phyloP scores from a whole-genome alignment of 2,329 filamentous ascomycete genomes.

The Akanthomyces muscarius region DNA sequence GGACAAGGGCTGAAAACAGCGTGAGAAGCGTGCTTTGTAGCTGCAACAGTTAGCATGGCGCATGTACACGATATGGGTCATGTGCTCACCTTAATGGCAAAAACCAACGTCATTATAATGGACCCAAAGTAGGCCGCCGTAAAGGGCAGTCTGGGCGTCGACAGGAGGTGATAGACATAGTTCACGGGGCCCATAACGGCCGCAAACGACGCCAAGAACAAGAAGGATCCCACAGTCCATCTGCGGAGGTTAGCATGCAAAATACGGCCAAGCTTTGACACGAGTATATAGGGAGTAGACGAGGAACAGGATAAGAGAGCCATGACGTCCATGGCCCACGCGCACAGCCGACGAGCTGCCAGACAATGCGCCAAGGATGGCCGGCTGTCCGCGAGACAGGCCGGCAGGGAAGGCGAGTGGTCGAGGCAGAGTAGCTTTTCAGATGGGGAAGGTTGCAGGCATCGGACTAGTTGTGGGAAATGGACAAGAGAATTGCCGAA shows the following conservation, averaged over 20 bases:
- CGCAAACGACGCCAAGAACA: constrained; percentile 90
- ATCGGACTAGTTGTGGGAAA: neutral
- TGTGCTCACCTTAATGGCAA: constrained; percentile 79
- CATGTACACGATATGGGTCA: constrained; percentile 4
- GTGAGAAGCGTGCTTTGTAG: constrained; percentile 82
- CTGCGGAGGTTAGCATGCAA: constrained; percentile 45
- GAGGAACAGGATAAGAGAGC: neutral
- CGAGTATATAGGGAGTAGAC: too few relatives aligned
- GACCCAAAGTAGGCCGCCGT: constrained; percentile 93
- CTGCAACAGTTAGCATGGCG: constrained; percentile 41
- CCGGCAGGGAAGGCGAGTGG: constrained; percentile 13
- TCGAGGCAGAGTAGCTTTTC: constrained; percentile 1
- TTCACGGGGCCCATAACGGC: constrained; percentile 87
- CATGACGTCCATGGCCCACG: constrained; percentile 26
- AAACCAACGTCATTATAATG: constrained; percentile 84
- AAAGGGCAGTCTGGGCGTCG: constrained; percentile 81
- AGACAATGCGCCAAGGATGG: neutral
- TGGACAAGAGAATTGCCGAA: constrained; percentile 16
- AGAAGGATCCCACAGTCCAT: constrained; percentile 87
- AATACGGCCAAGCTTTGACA: neutral
- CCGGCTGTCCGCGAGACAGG: neutral
- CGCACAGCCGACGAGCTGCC: neutral
- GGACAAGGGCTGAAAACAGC: constrained; percentile 75
- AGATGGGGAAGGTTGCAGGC: constrained; percentile 1
- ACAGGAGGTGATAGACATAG: constrained; percentile 81